These are phyloP conservation scores for Platanus orientalis DNA, from an alignment of 164 flowering plant genomes.

Conservation along the genomic window DNA sequence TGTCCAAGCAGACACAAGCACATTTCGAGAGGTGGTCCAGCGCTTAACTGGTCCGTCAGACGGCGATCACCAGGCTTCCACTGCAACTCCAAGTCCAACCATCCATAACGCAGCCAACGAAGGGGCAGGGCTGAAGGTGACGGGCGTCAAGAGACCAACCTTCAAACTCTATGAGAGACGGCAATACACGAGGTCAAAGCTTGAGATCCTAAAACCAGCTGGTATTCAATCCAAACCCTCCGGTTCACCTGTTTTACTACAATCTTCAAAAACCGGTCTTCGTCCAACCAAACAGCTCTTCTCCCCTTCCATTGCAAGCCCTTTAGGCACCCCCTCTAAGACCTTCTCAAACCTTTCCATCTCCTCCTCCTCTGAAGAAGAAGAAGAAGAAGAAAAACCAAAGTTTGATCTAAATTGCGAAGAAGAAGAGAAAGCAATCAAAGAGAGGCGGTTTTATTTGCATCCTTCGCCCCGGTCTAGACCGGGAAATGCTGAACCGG, in stretches of 20 bases:
- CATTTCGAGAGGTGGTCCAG: slow-evolving; percentile 71
- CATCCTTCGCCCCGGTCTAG: slow-evolving; percentile 57
- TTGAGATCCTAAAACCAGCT: slow-evolving; percentile 49
- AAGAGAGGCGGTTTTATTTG: slow-evolving; percentile 60
- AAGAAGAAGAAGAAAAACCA: slow-evolving; percentile 7
- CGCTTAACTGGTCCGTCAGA: slow-evolving; percentile 55
- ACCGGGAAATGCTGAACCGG: slow-evolving; percentile 39
- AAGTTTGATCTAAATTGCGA: slow-evolving; percentile 9
- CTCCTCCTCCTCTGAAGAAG: slow-evolving; percentile 29
- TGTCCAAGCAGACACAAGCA: slow-evolving; percentile 52
- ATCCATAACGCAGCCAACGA: slow-evolving; percentile 13
- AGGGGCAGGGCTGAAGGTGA: slow-evolving; percentile 8
- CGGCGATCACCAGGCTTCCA: not conserved
- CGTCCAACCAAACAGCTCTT: not conserved
- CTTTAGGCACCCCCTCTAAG: slow-evolving; percentile 17
- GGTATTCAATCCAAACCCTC: slow-evolving; percentile 22
- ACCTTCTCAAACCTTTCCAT: slow-evolving; percentile 41
- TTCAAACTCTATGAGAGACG: slow-evolving; percentile 72
- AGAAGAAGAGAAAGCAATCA: slow-evolving; percentile 56
- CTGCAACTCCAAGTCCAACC: slow-evolving; percentile 5
- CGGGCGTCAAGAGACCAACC: slow-evolving; percentile 30
- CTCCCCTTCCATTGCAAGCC: slow-evolving; percentile 21
- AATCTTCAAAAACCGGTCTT: slow-evolving; percentile 1
- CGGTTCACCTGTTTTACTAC: slow-evolving; percentile 3
- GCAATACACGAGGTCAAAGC: slow-evolving; percentile 48